Evolutionary conservation across 2,329 filamentous ascomycete genomes (phyloP).

Genomic region (Xylaria sp.): DNA sequence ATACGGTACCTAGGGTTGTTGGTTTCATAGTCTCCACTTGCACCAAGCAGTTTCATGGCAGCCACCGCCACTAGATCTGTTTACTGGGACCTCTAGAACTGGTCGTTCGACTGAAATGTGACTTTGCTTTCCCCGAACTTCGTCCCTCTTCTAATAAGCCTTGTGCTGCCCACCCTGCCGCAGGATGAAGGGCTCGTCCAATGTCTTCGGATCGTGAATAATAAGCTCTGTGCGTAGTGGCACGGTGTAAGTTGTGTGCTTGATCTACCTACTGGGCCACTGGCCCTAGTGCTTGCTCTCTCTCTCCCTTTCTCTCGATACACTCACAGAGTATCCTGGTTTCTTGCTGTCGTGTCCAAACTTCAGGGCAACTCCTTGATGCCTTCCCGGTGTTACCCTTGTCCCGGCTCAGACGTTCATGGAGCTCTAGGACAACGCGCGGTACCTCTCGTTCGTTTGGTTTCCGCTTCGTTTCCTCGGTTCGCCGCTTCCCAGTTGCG

Average conservation of each 20-base stretch:
- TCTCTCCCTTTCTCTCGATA: not conserved
- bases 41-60: constrained; percentile 50
- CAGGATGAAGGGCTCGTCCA: constrained; percentile 33
- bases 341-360: constrained; percentile 38
- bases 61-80: constrained; percentile 50
- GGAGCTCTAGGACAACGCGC: constrained; percentile 39
- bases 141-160: constrained; percentile 42
- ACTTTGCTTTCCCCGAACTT: constrained; percentile 41
- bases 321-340: constrained; percentile 31
- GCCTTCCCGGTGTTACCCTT: constrained; percentile 42
- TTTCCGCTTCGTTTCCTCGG: constrained; percentile 42
- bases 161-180: constrained; percentile 44
- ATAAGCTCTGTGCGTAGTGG: constrained; percentile 35
- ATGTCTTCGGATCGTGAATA: constrained; percentile 39
- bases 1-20: constrained; percentile 39
- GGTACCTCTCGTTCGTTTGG: constrained; percentile 45
- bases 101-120: constrained; percentile 41
- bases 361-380: constrained; percentile 41
- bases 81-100: constrained; percentile 41
- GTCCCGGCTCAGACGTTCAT: constrained; percentile 40
- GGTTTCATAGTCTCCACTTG: constrained; percentile 49
- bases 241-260: constrained; percentile 33
- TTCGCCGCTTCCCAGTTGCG: constrained; percentile 46
- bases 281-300: constrained; percentile 19
- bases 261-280: constrained; percentile 34